Evolutionary conservation across 2,329 filamentous ascomycete genomes (phyloP), one percentile per base, ranked within the genome.

Genomic region (Beauveria scarabaeidicola): DNA sequence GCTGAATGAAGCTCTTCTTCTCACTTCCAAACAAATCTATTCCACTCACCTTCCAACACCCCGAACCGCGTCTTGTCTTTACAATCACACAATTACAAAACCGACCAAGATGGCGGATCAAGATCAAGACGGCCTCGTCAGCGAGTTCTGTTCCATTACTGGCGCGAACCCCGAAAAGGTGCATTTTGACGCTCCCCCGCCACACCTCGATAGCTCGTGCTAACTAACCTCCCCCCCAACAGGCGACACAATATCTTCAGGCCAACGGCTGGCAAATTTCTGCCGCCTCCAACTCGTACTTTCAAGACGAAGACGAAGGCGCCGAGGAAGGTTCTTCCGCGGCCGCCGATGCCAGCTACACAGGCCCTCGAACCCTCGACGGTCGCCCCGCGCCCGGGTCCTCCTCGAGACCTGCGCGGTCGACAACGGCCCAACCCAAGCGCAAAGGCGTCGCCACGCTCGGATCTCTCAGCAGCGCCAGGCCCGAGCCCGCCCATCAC

Each of bases 231-330:
- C 5, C 36, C 27, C 32, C 8, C 6, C 25, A 36, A 15, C 63
- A 91, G 88, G 88, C 88, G 51, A 78, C 78, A 59, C 79, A 86
- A 62, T 88, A 88, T 65, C 83, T 93, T 8, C 76, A 78, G 23
- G 79, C 81, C 40, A 85, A 81, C 67, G 75, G 81, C 64, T 91
- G 88, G 86, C 81, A 91, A 67, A 74, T 90, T 47, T 77, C 81
- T 64, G 74, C 78, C 10, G 87, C 87, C 17, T 80, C 82, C 58
- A 78, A 82, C 32, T 80, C 83, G 54, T 89, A 80, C 74, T 90
- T 85, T 27, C 77, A 78, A 62, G 78, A 83, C 60, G 74, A 78
- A 38, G 82, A 85, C 27, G 79, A 82, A 59, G 73, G 68, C 63
- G 69, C 67, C 23, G 72, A 75, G 40, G 69, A 76, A 61, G 75